These are phyloP conservation scores for Cercospora sp. DNA, from an alignment of 2,329 filamentous ascomycete genomes.

Conservation along the genomic window DNA sequence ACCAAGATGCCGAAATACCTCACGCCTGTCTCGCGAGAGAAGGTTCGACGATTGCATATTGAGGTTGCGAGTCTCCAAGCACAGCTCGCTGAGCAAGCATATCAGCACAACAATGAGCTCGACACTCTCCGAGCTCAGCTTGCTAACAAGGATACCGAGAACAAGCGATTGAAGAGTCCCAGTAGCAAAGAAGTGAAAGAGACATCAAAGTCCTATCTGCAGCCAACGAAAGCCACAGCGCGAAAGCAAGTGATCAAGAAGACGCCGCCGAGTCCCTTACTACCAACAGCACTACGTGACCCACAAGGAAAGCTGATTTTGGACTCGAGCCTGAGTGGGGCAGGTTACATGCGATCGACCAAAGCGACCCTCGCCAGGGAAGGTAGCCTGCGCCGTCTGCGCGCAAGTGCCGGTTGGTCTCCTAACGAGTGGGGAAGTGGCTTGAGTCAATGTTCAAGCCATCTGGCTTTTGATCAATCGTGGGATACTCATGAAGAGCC, in stretches of 20 bases:
- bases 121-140: neutral
- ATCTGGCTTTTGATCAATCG: too few species aligned
- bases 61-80: neutral
- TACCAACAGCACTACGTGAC: neutral
- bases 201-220: neutral
- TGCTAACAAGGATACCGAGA: neutral
- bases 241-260: neutral
- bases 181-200: neutral
- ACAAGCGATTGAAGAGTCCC: neutral
- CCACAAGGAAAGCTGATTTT: neutral
- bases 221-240: neutral
- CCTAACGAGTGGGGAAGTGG: too few species aligned
- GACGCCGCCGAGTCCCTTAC: too few species aligned
- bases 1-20: neutral
- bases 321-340: neutral
- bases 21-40: neutral
- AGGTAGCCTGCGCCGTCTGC: neutral
- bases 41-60: neutral
- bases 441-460: too few species aligned
- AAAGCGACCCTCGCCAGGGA: neutral
- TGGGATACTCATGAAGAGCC: too few species aligned
- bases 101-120: neutral
- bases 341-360: neutral
- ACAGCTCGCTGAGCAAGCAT: neutral
- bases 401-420: too few species aligned